phyloP scores from a whole-genome alignment of 2,329 filamentous ascomycete species.

The Macrophomina phaseolina region DNA sequence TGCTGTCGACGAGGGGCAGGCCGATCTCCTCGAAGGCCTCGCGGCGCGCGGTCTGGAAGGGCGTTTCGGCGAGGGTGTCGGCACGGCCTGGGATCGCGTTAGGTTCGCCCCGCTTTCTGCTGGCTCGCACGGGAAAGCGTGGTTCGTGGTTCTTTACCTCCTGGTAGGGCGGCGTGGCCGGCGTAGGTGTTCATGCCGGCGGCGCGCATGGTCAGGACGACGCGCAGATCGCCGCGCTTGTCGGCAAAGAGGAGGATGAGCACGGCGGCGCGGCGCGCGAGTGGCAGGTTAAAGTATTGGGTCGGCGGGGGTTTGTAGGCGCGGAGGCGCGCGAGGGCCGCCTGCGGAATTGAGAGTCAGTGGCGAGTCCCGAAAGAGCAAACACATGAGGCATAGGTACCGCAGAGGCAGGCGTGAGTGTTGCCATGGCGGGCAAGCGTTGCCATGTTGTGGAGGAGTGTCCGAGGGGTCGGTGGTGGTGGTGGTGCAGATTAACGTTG shows the following conservation, averaged over 20 bases:
- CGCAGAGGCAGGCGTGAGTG: constrained; percentile 27
- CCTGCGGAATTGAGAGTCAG: not conserved
- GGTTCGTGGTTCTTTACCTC: constrained; percentile 58
- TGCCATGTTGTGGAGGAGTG: constrained; percentile 15
- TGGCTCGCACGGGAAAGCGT: constrained; percentile 28
- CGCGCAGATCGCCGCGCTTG: constrained; percentile 74
- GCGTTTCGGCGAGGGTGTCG: constrained; percentile 59
- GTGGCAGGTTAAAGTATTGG: constrained; percentile 61
- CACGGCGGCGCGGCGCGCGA: constrained; percentile 79
- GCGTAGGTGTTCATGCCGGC: constrained; percentile 67
- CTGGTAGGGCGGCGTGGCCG: constrained; percentile 87
- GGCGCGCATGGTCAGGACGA: constrained; percentile 67
- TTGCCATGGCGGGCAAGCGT: constrained; percentile 12
- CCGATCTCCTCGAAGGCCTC: constrained; percentile 96
- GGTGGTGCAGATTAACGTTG: constrained; percentile 1
- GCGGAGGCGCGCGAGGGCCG: constrained; percentile 62
- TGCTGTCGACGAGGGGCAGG: constrained; percentile 69
- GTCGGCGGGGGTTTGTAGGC: constrained; percentile 63
- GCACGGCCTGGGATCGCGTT: constrained; percentile 38
- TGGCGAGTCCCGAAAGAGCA: not conserved
- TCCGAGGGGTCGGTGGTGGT: not conserved
- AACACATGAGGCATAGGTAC: not conserved
- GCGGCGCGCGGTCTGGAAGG: constrained; percentile 81
- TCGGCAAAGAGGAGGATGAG: constrained; percentile 89
- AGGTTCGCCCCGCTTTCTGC: constrained; percentile 49